Evolutionary conservation across 169 alveolate species (phyloP).

Genomic region (Neospora caninum): DNA sequence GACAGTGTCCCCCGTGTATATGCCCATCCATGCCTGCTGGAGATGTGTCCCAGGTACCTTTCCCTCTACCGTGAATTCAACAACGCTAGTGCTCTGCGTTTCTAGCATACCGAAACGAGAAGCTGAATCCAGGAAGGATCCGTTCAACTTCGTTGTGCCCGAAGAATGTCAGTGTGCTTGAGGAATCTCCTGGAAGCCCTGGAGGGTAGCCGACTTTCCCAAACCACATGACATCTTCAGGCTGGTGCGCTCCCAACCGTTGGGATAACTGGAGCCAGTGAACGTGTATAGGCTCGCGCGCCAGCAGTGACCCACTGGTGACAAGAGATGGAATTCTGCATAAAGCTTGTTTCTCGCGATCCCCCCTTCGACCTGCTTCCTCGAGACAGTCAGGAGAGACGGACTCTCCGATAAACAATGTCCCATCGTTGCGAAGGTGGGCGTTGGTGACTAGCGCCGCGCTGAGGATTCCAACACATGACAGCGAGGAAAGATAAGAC

Average conservation of each 20-base stretch:
- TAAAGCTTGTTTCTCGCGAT: background rate
- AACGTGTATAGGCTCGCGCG: constrained; percentile 32
- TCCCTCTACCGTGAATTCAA: no score
- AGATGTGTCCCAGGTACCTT: no score
- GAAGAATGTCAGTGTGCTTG: constrained; percentile 47
- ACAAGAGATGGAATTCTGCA: constrained; percentile 46
- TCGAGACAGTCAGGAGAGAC: background rate
- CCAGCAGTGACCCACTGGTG: constrained; percentile 40
- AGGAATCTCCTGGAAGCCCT: constrained; percentile 30
- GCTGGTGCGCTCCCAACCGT: background rate
- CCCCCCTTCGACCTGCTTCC: background rate
- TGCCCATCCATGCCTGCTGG: background rate
- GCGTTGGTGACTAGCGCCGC: constrained; percentile 28
- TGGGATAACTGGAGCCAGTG: constrained; percentile 53
- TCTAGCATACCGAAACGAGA: constrained; percentile 41
- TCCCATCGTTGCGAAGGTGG: constrained; percentile 54
- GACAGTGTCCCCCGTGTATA: background rate
- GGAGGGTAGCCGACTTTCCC: constrained; percentile 47
- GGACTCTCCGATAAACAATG: constrained; percentile 43
- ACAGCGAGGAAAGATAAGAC: background rate
- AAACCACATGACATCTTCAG: constrained; percentile 22
- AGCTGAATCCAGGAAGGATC: constrained; percentile 52
- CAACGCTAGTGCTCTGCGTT: background rate
- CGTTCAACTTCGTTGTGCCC: constrained; percentile 22
- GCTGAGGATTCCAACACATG: background rate